Conservation (phyloP, 768 basidiomycete genomes). For the Phylloporus sp. region DNA sequence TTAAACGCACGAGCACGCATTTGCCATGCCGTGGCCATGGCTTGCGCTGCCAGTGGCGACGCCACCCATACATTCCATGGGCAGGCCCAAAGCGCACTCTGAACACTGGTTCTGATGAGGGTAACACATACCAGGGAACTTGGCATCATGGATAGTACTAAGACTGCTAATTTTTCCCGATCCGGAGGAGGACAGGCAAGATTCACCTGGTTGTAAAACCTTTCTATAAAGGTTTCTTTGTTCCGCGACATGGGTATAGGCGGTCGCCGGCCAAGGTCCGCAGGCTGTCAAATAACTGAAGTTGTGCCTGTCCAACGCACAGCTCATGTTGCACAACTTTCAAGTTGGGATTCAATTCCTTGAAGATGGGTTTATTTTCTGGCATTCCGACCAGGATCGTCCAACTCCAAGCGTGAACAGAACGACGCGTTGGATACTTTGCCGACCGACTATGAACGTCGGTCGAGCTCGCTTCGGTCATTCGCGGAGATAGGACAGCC, state of each 20-base stretch:
- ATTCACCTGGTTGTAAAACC: too few relatives aligned
- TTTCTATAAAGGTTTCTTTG: background rate
- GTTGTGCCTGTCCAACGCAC: background rate
- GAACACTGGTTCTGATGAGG: too few relatives aligned
- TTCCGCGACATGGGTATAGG: background rate
- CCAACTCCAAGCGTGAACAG: background rate
- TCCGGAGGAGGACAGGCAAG: too few relatives aligned
- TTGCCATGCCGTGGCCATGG: too few relatives aligned
- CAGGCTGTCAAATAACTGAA: background rate
- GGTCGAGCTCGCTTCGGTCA: background rate
- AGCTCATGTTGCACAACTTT: background rate
- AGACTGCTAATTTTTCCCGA: too few relatives aligned
- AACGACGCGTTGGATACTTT: background rate
- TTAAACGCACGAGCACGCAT: too few relatives aligned
- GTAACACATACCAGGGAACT: too few relatives aligned
- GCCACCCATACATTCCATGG: too few relatives aligned
- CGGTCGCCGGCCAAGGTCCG: background rate
- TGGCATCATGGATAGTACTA: too few relatives aligned
- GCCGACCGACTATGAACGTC: slow-evolving; percentile 8
- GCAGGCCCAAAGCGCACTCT: too few relatives aligned
- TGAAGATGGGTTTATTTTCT: background rate
- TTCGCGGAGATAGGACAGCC: slow-evolving; percentile 25
- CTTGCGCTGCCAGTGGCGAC: too few relatives aligned
- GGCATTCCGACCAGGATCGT: background rate
- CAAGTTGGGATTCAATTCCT: background rate